Evolutionary conservation across 2,329 filamentous ascomycete genomes (phyloP), one percentile per base, ranked within the genome.

Genomic region (Cytospora schulzeri): DNA sequence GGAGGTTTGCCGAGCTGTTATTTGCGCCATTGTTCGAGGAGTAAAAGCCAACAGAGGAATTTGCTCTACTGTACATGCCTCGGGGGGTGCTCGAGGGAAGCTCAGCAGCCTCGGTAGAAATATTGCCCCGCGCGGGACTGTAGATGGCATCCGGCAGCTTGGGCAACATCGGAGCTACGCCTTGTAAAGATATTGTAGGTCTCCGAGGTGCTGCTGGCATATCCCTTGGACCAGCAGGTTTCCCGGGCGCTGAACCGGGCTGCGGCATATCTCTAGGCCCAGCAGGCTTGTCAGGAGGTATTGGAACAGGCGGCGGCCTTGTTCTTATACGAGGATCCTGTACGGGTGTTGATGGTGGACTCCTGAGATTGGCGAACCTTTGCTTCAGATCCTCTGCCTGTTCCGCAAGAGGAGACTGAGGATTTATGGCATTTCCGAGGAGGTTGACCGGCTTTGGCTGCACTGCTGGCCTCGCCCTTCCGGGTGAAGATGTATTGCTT

Each of bases 91-190:
- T 88, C 28, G 88, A 81, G 1, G 89, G 90, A 3, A 88, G 82
- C 50, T 88, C 83, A 11, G 90, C 84, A 28, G 85, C 82, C 66
- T 88, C 87, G 28, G 84, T 86, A 3, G 88, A 87, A 5, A 89
- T 81, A 63, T 87, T 90, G 31, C 91, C 91, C 38, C 90, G 83
- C 1, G 88, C 88, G n/a, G 91, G 91, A 70, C 88, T 92, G 72
- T 93, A 93, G 4, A 91, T 91, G 9, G 91, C 89, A 70, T 88
- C 89, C 1, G 91, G 91, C 54, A 89, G 77, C 73, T 90, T 90
- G 14, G 90, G 90, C 71, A 92, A 78, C 19, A 80, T 80, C 14
- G 84, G 81, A 9, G 85, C 73, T n/a, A 82, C 73, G 29, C 79
- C 84, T 55, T 85, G 78, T 1, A 87, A 70, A 3, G 80, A 79